A percentile compares a stretch with the other conserved stretches of the same genome.
Evolutionary conservation across 129 eudicot species (phyloP).

Genomic region (Escallonia herrerae): DNA sequence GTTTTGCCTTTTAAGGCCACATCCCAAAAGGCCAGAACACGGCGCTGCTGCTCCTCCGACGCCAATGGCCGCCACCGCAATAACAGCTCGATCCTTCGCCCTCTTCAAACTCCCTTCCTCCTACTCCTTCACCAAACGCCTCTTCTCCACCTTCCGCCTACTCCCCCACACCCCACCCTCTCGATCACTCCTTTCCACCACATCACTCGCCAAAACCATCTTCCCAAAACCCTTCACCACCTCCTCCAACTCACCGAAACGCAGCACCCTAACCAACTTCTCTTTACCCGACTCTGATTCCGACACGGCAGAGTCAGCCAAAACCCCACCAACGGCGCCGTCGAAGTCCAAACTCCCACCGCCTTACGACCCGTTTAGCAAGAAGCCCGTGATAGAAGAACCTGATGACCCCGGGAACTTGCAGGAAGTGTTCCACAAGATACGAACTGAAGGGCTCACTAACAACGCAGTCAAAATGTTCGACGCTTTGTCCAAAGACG

Average conservation of each 20-base stretch:
- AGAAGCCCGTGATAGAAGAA: constrained; percentile 38
- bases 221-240: constrained; percentile 14
- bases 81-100: constrained; percentile 11
- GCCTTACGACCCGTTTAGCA: constrained; percentile 74
- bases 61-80: constrained; percentile 14
- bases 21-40: neutral
- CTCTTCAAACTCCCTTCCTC: constrained; percentile 17
- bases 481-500: constrained; percentile 85
- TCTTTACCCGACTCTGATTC: constrained; percentile 53
- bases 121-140: constrained; percentile 17
- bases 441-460: constrained; percentile 60
- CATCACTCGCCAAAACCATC: constrained; percentile 5
- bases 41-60: neutral
- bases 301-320: constrained; percentile 27
- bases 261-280: constrained; percentile 37
- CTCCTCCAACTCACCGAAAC: constrained; percentile 19
- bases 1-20: no score
- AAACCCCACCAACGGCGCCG: constrained; percentile 6
- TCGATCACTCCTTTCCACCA: constrained; percentile 1
- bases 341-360: constrained; percentile 53
- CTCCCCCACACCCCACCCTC: neutral
- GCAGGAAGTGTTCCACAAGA: constrained; percentile 57
- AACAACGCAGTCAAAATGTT: constrained; percentile 87
- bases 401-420: constrained; percentile 73
- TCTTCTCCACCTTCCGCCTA: constrained; percentile 10